Conservation (phyloP, 1,139 yeast species). For the Hansenula sp. region DNA sequence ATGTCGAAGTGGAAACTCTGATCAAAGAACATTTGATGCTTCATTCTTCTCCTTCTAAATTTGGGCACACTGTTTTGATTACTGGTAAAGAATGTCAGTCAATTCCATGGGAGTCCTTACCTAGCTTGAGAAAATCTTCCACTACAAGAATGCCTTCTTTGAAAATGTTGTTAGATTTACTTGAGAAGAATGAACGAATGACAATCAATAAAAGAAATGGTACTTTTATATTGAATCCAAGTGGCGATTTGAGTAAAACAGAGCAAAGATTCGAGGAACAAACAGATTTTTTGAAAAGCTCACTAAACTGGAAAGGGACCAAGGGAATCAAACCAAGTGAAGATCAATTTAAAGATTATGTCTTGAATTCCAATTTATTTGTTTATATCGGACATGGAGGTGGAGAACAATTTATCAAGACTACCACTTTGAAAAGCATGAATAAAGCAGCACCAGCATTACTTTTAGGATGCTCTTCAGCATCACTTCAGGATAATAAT, state of each 20-base stretch:
- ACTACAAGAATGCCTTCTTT: slow-evolving; percentile 78
- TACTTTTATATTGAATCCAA: slow-evolving; percentile 73
- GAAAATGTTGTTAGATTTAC: slow-evolving; percentile 37
- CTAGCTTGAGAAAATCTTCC: slow-evolving; percentile 48
- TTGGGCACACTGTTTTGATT: slow-evolving; percentile 60
- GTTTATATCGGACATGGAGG: slow-evolving; percentile 95
- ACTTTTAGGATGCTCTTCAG: slow-evolving; percentile 92
- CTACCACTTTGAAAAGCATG: slow-evolving; percentile 42
- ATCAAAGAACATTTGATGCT: slow-evolving; percentile 29
- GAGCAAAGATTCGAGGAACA: slow-evolving; percentile 52
- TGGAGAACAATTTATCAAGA: slow-evolving; percentile 75
- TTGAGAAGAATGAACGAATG: slow-evolving; percentile 27
- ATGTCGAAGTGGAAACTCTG: slow-evolving; percentile 46
- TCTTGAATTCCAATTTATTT: slow-evolving; percentile 48
- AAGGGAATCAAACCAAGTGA: slow-evolving; percentile 58
- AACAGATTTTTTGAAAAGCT: slow-evolving; percentile 30
- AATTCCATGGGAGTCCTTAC: slow-evolving; percentile 89
- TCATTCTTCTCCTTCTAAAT: slow-evolving; percentile 15
- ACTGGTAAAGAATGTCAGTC: slow-evolving; percentile 60
- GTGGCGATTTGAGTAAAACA: slow-evolving; percentile 69
- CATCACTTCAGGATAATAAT: slow-evolving; percentile 57
- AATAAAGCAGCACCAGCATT: slow-evolving; percentile 61
- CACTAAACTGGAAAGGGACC: slow-evolving; percentile 50
- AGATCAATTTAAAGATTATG: slow-evolving; percentile 35
- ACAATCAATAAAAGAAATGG: slow-evolving; percentile 29